phyloP scores from a whole-genome alignment of 345 rosid genomes.

The Acer negundo region DNA sequence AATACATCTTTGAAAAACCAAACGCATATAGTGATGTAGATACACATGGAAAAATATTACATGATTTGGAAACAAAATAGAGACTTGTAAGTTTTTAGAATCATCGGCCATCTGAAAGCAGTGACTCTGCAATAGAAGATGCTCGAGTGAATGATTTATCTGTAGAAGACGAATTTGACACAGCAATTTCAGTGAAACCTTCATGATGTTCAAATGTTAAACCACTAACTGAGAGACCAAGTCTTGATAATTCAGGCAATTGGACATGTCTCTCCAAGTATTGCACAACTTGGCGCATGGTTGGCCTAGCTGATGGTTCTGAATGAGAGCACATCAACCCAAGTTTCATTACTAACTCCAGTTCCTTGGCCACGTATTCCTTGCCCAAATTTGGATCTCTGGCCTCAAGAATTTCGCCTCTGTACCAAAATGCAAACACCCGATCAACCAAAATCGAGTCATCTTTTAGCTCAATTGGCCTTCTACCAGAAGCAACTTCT shows the following conservation, averaged over 20 bases:
- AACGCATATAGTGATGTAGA: too few species aligned
- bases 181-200: constrained; percentile 45
- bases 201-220: constrained; percentile 31
- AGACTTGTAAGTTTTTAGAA: too few species aligned
- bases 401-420: constrained; percentile 42
- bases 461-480: constrained; percentile 44
- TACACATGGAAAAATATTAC: not conserved
- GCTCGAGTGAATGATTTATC: constrained; percentile 33
- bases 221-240: constrained; percentile 39
- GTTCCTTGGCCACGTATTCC: constrained; percentile 40
- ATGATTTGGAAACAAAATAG: not conserved
- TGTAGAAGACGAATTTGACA: constrained; percentile 41
- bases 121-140: constrained; percentile 49
- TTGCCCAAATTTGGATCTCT: constrained; percentile 43
- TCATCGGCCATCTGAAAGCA: constrained; percentile 57
- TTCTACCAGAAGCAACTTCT: constrained; percentile 59
- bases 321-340: constrained; percentile 62
- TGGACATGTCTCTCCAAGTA: constrained; percentile 45
- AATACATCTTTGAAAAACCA: not conserved
- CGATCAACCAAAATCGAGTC: constrained; percentile 42
- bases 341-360: constrained; percentile 55
- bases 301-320: constrained; percentile 49
- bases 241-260: constrained; percentile 41
- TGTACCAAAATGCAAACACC: constrained; percentile 42
- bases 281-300: constrained; percentile 59